Conservation (phyloP, 2,329 filamentous ascomycete genomes). For the Colletotrichum sp. region DNA sequence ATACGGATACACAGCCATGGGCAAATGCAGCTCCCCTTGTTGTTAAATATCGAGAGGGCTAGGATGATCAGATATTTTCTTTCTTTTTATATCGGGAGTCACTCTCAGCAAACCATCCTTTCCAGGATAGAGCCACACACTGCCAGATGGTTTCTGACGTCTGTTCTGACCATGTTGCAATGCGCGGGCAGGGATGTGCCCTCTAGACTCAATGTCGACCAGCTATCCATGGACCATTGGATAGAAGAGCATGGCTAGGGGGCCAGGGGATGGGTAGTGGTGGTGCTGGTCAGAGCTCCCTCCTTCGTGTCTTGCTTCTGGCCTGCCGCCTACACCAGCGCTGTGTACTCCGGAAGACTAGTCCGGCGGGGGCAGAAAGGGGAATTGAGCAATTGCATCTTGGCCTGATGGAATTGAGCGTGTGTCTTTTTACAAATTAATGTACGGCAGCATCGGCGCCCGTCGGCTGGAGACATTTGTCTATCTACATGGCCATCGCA, state of each 20-base stretch:
- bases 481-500: not conserved
- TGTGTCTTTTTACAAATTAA: not conserved
- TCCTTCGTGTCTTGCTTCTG: not conserved
- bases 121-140: not conserved
- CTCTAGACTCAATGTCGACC: conserved; percentile 1
- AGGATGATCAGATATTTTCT: not conserved
- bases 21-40: not conserved
- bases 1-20: not conserved
- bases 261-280: not conserved
- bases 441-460: not conserved
- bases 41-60: not conserved
- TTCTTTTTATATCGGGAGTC: not conserved
- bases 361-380: not conserved
- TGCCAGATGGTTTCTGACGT: conserved; percentile 6
- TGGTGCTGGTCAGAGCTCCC: conserved; percentile 14
- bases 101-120: not conserved
- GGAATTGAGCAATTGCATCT: not conserved
- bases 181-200: conserved; percentile 12
- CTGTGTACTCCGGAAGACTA: not conserved
- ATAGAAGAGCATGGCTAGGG: not conserved
- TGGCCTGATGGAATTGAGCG: not conserved
- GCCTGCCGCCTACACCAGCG: not conserved
- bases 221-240: not conserved
- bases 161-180: not conserved
- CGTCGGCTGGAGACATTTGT: not conserved